phyloP scores from a whole-genome alignment of 1,284 basidiomycete species.

The Earliella scabrosa region DNA sequence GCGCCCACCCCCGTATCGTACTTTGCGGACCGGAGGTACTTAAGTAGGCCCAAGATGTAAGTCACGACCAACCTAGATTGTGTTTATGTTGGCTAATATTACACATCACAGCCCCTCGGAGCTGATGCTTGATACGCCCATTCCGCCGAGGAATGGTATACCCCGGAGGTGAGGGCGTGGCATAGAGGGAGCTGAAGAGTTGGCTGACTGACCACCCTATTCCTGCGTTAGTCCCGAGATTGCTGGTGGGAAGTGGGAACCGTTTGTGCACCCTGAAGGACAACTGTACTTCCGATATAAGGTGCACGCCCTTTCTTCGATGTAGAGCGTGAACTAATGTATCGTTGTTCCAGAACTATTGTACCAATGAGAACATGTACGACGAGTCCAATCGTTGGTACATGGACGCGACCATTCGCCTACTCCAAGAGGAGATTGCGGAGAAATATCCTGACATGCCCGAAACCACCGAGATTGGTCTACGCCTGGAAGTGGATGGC shows the following conservation, averaged over 20 bases:
- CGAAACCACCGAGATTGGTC: conserved; percentile 14
- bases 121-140: too few relatives aligned
- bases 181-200: not conserved
- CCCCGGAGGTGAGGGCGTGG: not conserved
- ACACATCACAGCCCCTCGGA: too few relatives aligned
- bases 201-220: too few relatives aligned
- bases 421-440: not conserved
- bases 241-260: conserved; percentile 16
- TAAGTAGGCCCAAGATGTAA: not conserved
- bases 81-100: too few relatives aligned
- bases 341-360: conserved; percentile 8
- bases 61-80: too few relatives aligned
- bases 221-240: not conserved
- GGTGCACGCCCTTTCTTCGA: not conserved
- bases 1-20: not conserved
- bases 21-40: not conserved
- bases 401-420: conserved; percentile 3
- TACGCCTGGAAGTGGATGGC: conserved; percentile 11
- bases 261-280: conserved; percentile 27
- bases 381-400: conserved; percentile 1
- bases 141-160: not conserved
- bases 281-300: conserved; percentile 23
- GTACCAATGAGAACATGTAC: conserved; percentile 16
- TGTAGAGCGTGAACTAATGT: too few relatives aligned
- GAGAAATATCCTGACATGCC: not conserved